These are phyloP conservation scores for Penicillium soppii DNA, from an alignment of 495 filamentous ascomycete genomes.

Conservation along the genomic window DNA sequence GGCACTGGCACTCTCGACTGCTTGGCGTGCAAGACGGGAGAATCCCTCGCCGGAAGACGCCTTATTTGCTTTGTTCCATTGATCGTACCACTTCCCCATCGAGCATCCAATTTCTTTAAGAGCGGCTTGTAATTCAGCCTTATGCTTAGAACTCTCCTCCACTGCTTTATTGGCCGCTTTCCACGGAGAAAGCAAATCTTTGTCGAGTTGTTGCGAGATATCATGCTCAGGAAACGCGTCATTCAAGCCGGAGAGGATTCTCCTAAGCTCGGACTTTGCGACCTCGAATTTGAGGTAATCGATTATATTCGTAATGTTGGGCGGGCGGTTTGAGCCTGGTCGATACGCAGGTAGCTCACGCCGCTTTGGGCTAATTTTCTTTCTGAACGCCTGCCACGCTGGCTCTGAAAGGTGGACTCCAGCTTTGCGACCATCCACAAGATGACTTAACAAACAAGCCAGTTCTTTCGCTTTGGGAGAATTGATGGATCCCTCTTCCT, in stretches of 20 bases:
- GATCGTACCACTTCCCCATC: constrained; percentile 12
- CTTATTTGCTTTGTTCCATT: constrained; percentile 19
- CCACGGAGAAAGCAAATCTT: constrained; percentile 48
- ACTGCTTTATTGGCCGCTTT: constrained; percentile 32
- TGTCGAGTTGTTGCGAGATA: constrained; percentile 35
- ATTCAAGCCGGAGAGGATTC: constrained; percentile 49
- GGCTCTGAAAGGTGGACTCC: constrained; percentile 61
- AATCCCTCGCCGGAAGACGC: constrained; percentile 10
- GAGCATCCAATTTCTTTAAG: constrained; percentile 21
- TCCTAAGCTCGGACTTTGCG: constrained; percentile 49
- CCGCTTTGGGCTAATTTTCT: constrained; percentile 33
- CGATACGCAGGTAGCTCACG: constrained; percentile 38
- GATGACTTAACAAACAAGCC: constrained; percentile 67
- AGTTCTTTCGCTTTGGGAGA: constrained; percentile 56
- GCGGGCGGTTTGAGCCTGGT: constrained; percentile 32
- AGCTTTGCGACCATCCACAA: constrained; percentile 82
- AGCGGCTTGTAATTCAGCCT: constrained; percentile 20
- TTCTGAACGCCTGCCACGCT: constrained; percentile 53
- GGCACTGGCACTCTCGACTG: constrained; percentile 18
- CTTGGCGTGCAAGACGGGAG: constrained; percentile 22
- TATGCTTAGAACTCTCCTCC: constrained; percentile 18
- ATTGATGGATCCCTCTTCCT: constrained; percentile 57
- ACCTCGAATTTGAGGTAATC: constrained; percentile 72
- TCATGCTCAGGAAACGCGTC: constrained; percentile 31
- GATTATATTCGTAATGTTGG: constrained; percentile 54